Evolutionary conservation across 108 stramenopile species (phyloP).

Genomic region (Cyclotella choctawhatcheeana): DNA sequence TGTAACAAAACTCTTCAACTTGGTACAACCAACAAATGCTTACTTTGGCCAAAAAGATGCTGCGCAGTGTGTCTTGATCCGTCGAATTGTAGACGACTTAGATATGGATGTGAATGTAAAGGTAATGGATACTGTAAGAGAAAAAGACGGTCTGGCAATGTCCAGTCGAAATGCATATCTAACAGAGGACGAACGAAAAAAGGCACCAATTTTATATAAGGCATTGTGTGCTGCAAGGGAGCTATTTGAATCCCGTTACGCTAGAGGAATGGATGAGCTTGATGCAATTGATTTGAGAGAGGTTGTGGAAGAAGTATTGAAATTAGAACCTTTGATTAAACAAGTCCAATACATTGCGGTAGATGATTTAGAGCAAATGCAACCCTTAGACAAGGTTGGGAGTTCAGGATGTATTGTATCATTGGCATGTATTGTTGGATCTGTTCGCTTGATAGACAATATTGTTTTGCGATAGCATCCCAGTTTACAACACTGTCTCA

Average conservation of each 20-base stretch:
- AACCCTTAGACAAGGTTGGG: constrained; percentile 60
- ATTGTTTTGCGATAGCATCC: constrained; percentile 59
- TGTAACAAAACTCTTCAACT: constrained; percentile 97
- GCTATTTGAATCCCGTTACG: constrained; percentile 44
- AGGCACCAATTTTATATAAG: constrained; percentile 83
- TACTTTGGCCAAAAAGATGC: constrained; percentile 99
- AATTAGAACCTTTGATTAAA: constrained; percentile 76
- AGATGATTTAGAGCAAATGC: constrained; percentile 80
- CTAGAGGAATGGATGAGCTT: constrained; percentile 42
- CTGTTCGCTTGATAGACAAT: constrained; percentile 91
- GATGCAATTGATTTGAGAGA: constrained; percentile 45
- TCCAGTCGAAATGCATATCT: constrained; percentile 97
- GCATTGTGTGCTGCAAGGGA: constrained; percentile 72
- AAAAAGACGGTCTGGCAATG: constrained; percentile 95
- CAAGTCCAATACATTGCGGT: constrained; percentile 85
- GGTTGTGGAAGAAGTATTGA: constrained; percentile 52
- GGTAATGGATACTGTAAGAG: constrained; percentile 84
- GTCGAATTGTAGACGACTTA: constrained; percentile 86
- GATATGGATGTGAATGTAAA: constrained; percentile 80
- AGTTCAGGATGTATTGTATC: constrained; percentile 74
- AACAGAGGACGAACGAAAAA: constrained; percentile 69
- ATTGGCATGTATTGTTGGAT: constrained; percentile 80
- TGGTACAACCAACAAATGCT: constrained; percentile 89
- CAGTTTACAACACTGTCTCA: not conserved
- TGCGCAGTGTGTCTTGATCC: constrained; percentile 91